These are phyloP conservation scores for Odonthalia washingtoniensis DNA, from an alignment of 31 red algal species.

Conservation along the genomic window DNA sequence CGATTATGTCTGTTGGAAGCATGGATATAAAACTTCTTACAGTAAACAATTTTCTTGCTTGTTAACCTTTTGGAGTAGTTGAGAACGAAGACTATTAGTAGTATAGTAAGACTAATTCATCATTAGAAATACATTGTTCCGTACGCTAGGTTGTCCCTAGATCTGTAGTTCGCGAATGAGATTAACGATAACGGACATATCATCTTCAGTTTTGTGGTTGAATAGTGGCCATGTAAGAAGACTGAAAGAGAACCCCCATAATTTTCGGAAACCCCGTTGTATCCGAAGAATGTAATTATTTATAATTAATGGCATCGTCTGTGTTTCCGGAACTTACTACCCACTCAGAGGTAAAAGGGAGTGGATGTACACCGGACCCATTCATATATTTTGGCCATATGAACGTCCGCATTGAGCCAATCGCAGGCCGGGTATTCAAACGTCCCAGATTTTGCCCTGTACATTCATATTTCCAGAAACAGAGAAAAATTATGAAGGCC, in stretches of 20 bases:
- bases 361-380: too few species aligned
- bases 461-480: too few species aligned
- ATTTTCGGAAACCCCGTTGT: neutral
- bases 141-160: neutral
- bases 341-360: too few species aligned
- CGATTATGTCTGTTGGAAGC: constrained; percentile 9
- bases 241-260: constrained; percentile 8
- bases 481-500: too few species aligned
- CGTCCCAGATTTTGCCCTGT: too few species aligned
- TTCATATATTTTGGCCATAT: too few species aligned
- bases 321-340: too few species aligned
- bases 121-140: too few species aligned
- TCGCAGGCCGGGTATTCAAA: too few species aligned
- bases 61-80: neutral
- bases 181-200: constrained; percentile 23
- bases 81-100: neutral
- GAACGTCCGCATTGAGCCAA: too few species aligned
- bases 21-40: constrained; percentile 10
- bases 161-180: neutral
- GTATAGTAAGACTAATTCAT: constrained; percentile 16
- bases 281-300: neutral
- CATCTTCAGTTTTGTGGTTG: neutral
- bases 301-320: neutral
- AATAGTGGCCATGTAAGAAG: constrained; percentile 20
- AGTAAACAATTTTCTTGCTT: constrained; percentile 16